Evolutionary conservation across 768 basidiomycete species (phyloP), one percentile per base, ranked within the genome.

Genomic region (Cystofilobasidium macerans): DNA sequence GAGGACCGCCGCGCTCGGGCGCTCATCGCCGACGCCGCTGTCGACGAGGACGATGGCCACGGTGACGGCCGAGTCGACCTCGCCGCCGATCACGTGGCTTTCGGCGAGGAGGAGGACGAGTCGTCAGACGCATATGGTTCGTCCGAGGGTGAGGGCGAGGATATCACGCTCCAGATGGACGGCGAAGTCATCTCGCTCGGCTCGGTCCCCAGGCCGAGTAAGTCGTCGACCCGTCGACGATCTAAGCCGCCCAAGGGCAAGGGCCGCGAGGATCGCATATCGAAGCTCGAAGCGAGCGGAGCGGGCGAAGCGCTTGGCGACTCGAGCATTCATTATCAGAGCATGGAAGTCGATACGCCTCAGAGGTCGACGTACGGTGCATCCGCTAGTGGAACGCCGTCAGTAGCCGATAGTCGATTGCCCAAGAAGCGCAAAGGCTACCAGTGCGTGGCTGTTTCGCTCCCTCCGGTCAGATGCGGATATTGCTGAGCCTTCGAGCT

Each of bases 371-470:
- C 26, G 3, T 54, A 54, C 30, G 48, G 48, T 3, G 51, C 51
- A 18, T 54, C 51, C 28, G 32, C 51, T 26, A 54, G 51, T 22
- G 51, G 51, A 8, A 54, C 51, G 26, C 51, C 51, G 26, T 54
- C 51, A 8, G 51, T 54, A 26, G 51, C 51, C 26, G 51, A 54
- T 26, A 30, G 51, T 32, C 51, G 51, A 6, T 5, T 54, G 28
- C 51, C 26, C 13, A 54, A 54, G 51, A 54, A 54, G 51, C 51
- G 51, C 51, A 54, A 54, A 30, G 51, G 51, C 30, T 54, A 54
- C 28, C 51, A 54, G 51, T 54, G 28, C 51, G 51, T 54, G 5
- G 8, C 48, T 12, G 3, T 4, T 12, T 54, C 30, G 51, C 26
- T 30, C 26, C 1, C 12, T 32, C 26, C n/a, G 51, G 8, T 32